Base-by-base conservation (phyloP, 2,329 filamentous ascomycete genomes). In the Fusarium anguioides region DNA sequence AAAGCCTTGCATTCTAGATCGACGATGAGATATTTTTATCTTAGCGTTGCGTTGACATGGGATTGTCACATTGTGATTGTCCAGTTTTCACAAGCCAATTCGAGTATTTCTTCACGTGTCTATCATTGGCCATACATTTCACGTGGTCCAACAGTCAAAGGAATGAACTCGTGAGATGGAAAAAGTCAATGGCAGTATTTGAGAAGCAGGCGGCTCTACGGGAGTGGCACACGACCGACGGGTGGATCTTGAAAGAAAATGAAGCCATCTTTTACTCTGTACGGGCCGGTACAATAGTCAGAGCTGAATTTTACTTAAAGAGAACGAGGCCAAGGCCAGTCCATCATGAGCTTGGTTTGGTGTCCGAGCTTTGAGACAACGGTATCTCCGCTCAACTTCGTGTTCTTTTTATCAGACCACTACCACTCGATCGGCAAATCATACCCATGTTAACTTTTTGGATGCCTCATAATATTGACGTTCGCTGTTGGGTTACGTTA, bases 11-110 rank as follows among this genome's bases (percentile, higher is more conserved):
- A 21, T 20, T n/a, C 6, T 33, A 39, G 50, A 63, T 63, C 44
- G 60, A 41, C 50, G 35, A 64, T 64, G 50, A 56, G 39, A 45
- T 63, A 63, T 64, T 64, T 58, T 64, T 58, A 55, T 36, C 15
- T 11, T 7, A 50, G 14, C 29, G 29, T 31, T 20, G 3, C 7
- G 8, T n/a, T n/a, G 31, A 33, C 31, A 33, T 33, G 31, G 31
- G 15, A 33, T 33, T 33, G 15, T n/a, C n/a, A n/a, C n/a, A n/a
- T n/a, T n/a, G n/a, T n/a, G n/a, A n/a, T n/a, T 15, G 29, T 33
- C 6, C 8, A 33, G 12, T 33, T 7, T 3, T 29, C 29, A 27
- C 29, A n/a, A 18, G 47, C 47, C 42, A 44, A 44, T 26, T 17
- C 27, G 31, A 18, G 23, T 6, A 40, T 5, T 15, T 10, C 23